A percentile compares a stretch with the other conserved stretches of the same genome.
Evolutionary conservation across 495 filamentous ascomycete species (phyloP).

Genomic region (Achaetomiella virescens): DNA sequence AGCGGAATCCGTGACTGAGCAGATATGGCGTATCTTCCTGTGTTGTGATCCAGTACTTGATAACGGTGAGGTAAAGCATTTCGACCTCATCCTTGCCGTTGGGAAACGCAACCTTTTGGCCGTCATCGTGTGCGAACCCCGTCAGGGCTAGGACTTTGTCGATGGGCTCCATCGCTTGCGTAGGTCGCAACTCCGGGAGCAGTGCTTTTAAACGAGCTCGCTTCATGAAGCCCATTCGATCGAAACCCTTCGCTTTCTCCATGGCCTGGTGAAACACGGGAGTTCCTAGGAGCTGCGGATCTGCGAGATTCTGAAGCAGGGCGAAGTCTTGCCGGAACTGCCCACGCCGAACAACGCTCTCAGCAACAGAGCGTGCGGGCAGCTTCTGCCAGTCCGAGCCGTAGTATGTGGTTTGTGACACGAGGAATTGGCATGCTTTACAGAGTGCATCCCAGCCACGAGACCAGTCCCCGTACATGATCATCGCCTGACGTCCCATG

Average conservation of each 20-base stretch:
- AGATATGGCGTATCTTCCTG: too few relatives aligned
- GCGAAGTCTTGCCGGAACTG: not conserved
- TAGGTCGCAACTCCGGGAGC: too few relatives aligned
- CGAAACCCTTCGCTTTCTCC: too few relatives aligned
- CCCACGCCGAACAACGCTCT: not conserved
- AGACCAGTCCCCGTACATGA: not conserved
- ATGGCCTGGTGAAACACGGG: too few relatives aligned
- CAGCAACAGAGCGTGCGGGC: not conserved
- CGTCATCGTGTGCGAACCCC: not conserved
- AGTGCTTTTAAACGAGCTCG: too few relatives aligned
- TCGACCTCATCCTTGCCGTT: not conserved
- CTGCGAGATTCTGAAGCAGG: too few relatives aligned
- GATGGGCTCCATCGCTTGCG: not conserved
- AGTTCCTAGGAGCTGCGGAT: too few relatives aligned
- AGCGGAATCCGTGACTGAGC: too few relatives aligned
- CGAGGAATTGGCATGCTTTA: not conserved
- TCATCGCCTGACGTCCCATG: not conserved
- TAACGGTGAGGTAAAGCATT: too few relatives aligned
- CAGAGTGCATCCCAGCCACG: too few relatives aligned
- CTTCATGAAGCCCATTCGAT: too few relatives aligned
- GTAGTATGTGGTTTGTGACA: not conserved
- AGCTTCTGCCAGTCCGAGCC: not conserved
- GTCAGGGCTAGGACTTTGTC: not conserved
- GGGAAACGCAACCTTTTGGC: not conserved
- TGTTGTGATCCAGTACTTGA: too few relatives aligned